Conservation (phyloP, 768 basidiomycete genomes). For the Asterophora parasitica region DNA sequence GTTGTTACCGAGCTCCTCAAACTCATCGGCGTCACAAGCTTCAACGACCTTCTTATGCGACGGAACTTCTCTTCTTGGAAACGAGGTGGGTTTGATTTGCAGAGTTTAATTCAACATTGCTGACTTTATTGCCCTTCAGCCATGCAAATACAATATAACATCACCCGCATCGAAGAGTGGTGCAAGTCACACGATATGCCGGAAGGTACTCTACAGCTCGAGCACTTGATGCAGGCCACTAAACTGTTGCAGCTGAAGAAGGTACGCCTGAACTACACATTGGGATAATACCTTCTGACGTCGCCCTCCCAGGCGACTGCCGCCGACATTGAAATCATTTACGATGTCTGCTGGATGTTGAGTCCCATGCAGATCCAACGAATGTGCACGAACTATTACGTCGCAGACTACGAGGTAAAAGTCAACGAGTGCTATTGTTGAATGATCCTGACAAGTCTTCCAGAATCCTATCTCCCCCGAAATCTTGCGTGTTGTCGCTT, state of each 20-base stretch:
- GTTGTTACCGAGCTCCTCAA: conserved; percentile 93
- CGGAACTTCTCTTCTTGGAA: conserved; percentile 99
- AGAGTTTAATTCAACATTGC: neutral
- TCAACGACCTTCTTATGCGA: conserved; percentile 97
- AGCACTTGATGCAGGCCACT: conserved; percentile 99
- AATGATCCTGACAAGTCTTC: conserved; percentile 2
- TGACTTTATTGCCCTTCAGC: conserved; percentile 43
- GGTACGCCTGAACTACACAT: conserved; percentile 34
- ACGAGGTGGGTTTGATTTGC: conserved; percentile 58
- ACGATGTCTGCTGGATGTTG: conserved; percentile 99
- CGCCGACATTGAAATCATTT: conserved; percentile 97
- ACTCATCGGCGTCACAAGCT: conserved; percentile 92
- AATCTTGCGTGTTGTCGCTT: conserved; percentile 94
- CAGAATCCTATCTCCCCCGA: conserved; percentile 97
- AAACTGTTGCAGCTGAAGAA: conserved; percentile 98
- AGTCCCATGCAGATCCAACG: conserved; percentile 99
- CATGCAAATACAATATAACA: conserved; percentile 99
- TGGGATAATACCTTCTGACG: conserved; percentile 5
- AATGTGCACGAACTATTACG: conserved; percentile 98
- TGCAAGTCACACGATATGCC: conserved; percentile 99
- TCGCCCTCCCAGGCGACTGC: conserved; percentile 63
- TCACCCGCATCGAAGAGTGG: conserved; percentile 97
- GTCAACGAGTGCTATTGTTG: conserved; percentile 11
- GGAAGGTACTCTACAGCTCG: conserved; percentile 93
- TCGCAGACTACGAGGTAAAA: conserved; percentile 95